phyloP scores from a whole-genome alignment of 2,329 filamentous ascomycete species.

The Trichoderma guizhouense region DNA sequence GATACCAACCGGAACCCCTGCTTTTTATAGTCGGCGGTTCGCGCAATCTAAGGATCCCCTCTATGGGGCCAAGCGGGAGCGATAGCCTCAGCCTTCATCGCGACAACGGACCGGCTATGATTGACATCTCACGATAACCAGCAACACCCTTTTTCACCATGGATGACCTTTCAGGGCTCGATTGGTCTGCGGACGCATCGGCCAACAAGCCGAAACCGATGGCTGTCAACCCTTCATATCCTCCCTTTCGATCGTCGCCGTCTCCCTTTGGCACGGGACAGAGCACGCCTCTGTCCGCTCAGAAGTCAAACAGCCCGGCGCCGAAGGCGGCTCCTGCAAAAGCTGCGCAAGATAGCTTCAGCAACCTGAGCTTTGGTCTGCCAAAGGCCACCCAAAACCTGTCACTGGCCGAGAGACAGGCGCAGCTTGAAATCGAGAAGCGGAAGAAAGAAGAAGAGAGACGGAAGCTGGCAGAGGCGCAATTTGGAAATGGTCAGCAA shows the following conservation, averaged over 20 bases:
- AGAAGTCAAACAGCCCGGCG: constrained; percentile 42
- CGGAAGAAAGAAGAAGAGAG: constrained; percentile 71
- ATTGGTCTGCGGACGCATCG: constrained; percentile 51
- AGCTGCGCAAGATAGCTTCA: constrained; percentile 69
- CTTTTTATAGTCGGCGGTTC: constrained; percentile 4
- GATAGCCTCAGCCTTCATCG: constrained; percentile 15
- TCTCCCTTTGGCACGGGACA: constrained; percentile 54
- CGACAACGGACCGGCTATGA: constrained; percentile 27
- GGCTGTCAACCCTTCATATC: constrained; percentile 45
- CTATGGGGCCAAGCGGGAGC: background rate
- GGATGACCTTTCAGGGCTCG: constrained; percentile 60
- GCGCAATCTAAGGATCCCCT: background rate
- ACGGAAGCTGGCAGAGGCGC: constrained; percentile 66
- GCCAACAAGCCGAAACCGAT: constrained; percentile 36
- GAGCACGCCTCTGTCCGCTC: constrained; percentile 54
- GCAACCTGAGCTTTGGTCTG: constrained; percentile 60
- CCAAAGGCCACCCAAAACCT: constrained; percentile 66
- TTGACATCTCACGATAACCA: constrained; percentile 24
- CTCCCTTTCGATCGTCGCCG: constrained; percentile 53
- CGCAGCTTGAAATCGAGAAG: constrained; percentile 62
- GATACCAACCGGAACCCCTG: constrained; percentile 15
- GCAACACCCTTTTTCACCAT: constrained; percentile 38
- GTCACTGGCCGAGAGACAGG: constrained; percentile 73
- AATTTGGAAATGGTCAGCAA: constrained; percentile 74
- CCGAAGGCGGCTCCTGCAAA: constrained; percentile 48